Evolutionary conservation across 345 rosid species (phyloP), one percentile per base, ranked within the genome.

Genomic region (Melaleuca quinquenervia): DNA sequence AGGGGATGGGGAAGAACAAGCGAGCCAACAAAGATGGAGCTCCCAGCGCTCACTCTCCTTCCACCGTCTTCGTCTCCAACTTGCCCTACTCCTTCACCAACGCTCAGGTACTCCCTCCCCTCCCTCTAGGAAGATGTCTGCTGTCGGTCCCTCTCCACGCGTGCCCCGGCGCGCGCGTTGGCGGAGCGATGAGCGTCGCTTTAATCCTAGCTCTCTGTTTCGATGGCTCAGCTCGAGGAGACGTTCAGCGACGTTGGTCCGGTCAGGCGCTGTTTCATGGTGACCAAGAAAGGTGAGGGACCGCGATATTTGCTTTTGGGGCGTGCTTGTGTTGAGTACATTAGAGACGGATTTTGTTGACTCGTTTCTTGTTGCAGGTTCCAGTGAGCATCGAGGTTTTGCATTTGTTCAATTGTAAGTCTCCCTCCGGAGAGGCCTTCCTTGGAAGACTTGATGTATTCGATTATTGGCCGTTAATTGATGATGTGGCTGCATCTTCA

Each of bases 231-330:
- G 99, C 99, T 97, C 26, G 99, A 95, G 88, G 99, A 95, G 88
- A 64, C 95, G 21, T 95, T 96, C 52, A 92, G 99, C 84, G 98
- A 95, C 84, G 98, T 97, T 14, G 99, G 98, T 84, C 99, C 99
- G 24, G 91, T 97, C 87, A 90, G 99, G 93, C 93, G 94, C 52
- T 95, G 98, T 93, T 96, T 97, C 90, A 88, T 96, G 92, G 98
- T 94, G 82, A 88, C 99, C 13, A 91, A 92, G 85, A 97, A 96
- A 88, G 98, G 98, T 94, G 62, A 83, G 87, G 27, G 50, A 82
- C 15, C 12, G 20, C 50, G 14, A 18, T 83, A 27, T 50, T 8
- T 6, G 56, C 24, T 24, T 75, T 3, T 26, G 36, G 11, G 52
- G 78, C 44, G 82, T 21, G 82, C 48, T 60, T 62, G 82, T 8